Conservation (phyloP, 2,329 filamentous ascomycete species). For the Phialophora expanda region DNA sequence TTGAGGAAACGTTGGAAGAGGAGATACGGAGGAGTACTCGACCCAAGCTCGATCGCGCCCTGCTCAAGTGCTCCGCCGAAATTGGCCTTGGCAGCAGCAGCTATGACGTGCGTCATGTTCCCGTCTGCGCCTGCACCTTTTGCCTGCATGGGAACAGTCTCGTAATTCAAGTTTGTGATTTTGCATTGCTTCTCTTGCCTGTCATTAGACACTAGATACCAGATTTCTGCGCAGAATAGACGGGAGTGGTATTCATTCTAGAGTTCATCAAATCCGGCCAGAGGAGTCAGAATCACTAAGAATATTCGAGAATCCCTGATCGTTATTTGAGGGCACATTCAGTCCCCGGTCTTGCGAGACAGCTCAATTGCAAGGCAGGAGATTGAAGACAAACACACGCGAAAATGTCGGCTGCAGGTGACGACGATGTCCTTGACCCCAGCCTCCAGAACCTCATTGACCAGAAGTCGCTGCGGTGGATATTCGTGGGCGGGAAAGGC, state of each 20-base stretch:
- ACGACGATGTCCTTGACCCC: slow-evolving; percentile 81
- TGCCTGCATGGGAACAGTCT: not conserved
- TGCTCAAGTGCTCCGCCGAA: too few relatives aligned
- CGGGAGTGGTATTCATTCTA: not conserved
- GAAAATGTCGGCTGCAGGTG: slow-evolving; percentile 40
- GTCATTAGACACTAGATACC: not conserved
- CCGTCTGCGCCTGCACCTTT: not conserved
- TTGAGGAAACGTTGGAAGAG: too few relatives aligned
- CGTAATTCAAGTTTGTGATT: not conserved
- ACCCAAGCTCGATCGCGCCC: too few relatives aligned
- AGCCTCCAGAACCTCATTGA: slow-evolving; percentile 93
- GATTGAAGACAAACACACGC: not conserved
- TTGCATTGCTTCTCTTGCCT: not conserved
- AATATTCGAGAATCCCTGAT: not conserved
- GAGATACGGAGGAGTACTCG: too few relatives aligned
- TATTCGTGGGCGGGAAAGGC: slow-evolving; percentile 98
- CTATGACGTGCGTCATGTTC: not conserved
- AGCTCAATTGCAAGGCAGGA: not conserved
- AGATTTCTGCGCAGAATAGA: not conserved
- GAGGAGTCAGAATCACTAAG: not conserved
- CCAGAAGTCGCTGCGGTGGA: slow-evolving; percentile 95
- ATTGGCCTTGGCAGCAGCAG: too few relatives aligned
- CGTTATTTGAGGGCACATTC: not conserved
- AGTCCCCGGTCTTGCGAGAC: not conserved
- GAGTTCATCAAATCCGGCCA: not conserved